These are phyloP conservation scores for Chamaecrista fasciculata DNA, from an alignment of 306 rosid species.

Conservation along the genomic window DNA sequence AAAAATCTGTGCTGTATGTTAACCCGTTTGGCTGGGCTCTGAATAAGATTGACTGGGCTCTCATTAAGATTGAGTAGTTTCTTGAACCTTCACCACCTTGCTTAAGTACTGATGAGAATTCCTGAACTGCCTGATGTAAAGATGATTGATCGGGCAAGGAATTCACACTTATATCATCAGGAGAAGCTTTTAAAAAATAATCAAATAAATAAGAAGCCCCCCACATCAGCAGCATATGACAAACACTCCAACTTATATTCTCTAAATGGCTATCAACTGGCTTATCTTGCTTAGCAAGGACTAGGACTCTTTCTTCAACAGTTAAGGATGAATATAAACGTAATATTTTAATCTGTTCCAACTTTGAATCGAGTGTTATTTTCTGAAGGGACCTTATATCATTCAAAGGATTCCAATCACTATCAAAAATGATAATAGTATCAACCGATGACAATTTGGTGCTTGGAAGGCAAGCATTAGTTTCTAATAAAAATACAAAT, in stretches of 20 bases:
- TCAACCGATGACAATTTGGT: constrained; percentile 74
- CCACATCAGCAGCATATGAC: constrained; percentile 74
- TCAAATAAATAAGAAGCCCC: constrained; percentile 70
- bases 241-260: constrained; percentile 40
- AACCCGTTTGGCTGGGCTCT: constrained; percentile 63
- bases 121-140: constrained; percentile 45
- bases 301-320: constrained; percentile 74
- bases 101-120: constrained; percentile 54
- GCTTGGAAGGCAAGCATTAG: constrained; percentile 66
- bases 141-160: constrained; percentile 33
- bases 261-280: constrained; percentile 45
- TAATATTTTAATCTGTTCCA: constrained; percentile 61
- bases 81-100: constrained; percentile 41
- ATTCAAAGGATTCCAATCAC: constrained; percentile 84
- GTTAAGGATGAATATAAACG: constrained; percentile 81
- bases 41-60: constrained; percentile 51
- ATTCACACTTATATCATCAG: constrained; percentile 21
- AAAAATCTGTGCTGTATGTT: constrained; percentile 41
- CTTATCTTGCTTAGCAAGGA: constrained; percentile 72
- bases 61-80: constrained; percentile 44
- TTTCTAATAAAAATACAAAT: constrained; percentile 77
- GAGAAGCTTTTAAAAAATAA: constrained; percentile 58
- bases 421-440: constrained; percentile 66
- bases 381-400: constrained; percentile 81
- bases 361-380: constrained; percentile 63